Evolutionary conservation across 225 moss, liverwort and hornwort species (phyloP), one percentile per base, ranked within the genome.

Genomic region (Straminergon stramineum): DNA sequence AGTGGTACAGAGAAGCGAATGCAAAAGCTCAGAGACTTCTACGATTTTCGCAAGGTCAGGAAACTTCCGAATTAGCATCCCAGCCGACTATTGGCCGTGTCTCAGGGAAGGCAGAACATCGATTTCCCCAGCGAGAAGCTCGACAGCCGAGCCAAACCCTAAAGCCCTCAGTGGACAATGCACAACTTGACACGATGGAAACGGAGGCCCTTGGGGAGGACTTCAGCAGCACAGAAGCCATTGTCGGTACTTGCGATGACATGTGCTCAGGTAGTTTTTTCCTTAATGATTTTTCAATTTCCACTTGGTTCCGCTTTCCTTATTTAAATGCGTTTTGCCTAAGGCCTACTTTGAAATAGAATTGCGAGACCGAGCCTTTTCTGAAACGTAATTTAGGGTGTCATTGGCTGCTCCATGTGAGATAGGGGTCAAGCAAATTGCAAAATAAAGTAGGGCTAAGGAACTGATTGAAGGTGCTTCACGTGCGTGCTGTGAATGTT

Each of bases 221-320:
- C 71, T 94, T 90, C 70, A 87, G 89, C 70, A 79, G 87, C 84
- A 88, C 93, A 20, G 97, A 97, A 90, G 97, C 99, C 78, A 97
- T 97, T 83, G 92, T 97, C 45, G 99, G 99, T 63, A 91, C 96
- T 87, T 99, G 99, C 90, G 96, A 95, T 48, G 96, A 97, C 79
- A 97, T 97, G 97, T 99, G 97, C 90, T 96, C 98, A 94, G 97
- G 97, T 97, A 81, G 30, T 7, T 64, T 56, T 84, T 43, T 63
- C 27, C 45, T 55, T 15, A 5, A 43, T 56, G 5, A 26, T 71
- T 35, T 61, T 11, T 37, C 11, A 7, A 31, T 24, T 77, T 83
- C 39, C 84, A 37, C 66, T 73, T 75, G 65, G 79, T 83, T 87
- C 78, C 71, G 45, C 35, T 70, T 52, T 64, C 34, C 57, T 75